Evolutionary conservation across 192 early-diverging fungal genomes (phyloP), one percentile per base, ranked within the genome.

Genomic region (Coemansia sp.): DNA sequence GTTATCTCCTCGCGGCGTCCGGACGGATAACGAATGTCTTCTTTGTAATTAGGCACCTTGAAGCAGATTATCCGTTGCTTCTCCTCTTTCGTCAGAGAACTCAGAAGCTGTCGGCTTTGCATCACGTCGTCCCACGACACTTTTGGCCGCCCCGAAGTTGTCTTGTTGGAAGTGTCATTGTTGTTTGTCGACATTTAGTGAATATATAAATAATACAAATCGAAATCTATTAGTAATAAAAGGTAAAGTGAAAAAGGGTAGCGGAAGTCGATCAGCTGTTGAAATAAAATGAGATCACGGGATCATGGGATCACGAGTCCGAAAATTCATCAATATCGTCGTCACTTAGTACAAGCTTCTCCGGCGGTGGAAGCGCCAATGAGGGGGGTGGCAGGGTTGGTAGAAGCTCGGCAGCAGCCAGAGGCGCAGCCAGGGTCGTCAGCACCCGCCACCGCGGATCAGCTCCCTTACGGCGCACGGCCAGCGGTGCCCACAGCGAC

Each of bases 271-370:
- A 25, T 52, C 19, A 26, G 10, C 51, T 25, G 26, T 25, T 9
- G 10, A 16, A 49, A 49, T 19, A 49, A 5, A 35, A 8, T 8
- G 31, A 14, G 26, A 53, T 53, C 51, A n/a, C 47, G 47, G 51
- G 22, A 9, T 53, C 23, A 53, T 53, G 22, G 16, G 22, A 53
- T 53, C 51, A 53, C 51, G 51, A 74, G 59, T 80, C 77, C 1
- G 77, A 74, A 43, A 74, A 80, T 3, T 80, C 77, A 16, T 64
- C 65, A 38, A 80, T 74, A 45, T 80, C 77, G 45, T 80, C 77
- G 47, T 80, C 77, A 45, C 72, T 74, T 35, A 74, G 69, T 47
- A 74, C 72, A 17, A 68, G 62, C 48, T 68, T 68, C 43, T 68
- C 57, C 4, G 50, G 43, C 10, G 22, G 16, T 3, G 70, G 52